Evolutionary conservation across 2,329 filamentous ascomycete genomes (phyloP).

Genomic region (Cytospora schulzeri): DNA sequence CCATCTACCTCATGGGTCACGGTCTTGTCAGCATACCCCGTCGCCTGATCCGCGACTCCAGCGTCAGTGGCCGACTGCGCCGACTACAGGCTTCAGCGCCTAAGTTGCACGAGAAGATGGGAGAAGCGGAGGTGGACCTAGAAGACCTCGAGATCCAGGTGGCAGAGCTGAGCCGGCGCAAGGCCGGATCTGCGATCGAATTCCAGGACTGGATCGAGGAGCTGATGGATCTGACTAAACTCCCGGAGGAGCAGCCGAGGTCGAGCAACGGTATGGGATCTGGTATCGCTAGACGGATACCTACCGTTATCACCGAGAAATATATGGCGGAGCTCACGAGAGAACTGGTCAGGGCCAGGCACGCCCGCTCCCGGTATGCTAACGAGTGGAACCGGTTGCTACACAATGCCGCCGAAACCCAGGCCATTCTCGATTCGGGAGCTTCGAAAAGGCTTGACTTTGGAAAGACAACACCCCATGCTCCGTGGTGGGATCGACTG

Average conservation of each 20-base stretch:
- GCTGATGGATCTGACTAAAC: conserved; percentile 73
- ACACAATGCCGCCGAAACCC: conserved; percentile 71
- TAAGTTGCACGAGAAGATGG: conserved; percentile 80
- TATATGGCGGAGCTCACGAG: conserved; percentile 90
- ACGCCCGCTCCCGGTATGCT: conserved; percentile 79
- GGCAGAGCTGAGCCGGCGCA: conserved; percentile 74
- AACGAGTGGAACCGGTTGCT: conserved; percentile 85
- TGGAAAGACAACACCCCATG: conserved; percentile 57
- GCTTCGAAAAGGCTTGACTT: conserved; percentile 82
- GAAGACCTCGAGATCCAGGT: conserved; percentile 84
- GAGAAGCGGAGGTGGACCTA: conserved; percentile 77
- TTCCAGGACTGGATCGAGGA: conserved; percentile 97
- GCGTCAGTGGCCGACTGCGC: conserved; percentile 71
- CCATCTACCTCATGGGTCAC: conserved; percentile 97
- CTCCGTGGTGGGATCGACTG: conserved; percentile 55
- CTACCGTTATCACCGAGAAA: conserved; percentile 86
- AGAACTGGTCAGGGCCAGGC: conserved; percentile 77
- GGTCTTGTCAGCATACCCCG: conserved; percentile 90
- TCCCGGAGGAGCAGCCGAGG: conserved; percentile 63
- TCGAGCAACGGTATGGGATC: conserved; percentile 44
- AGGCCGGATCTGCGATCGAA: conserved; percentile 72
- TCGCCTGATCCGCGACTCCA: conserved; percentile 76
- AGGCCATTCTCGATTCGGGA: conserved; percentile 81
- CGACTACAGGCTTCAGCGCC: conserved; percentile 79
- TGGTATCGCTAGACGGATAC: conserved; percentile 55